Evolutionary conservation across 2,329 filamentous ascomycete species (phyloP), one percentile per base, ranked within the genome.

Genomic region (Trichoderma pleuroti): DNA sequence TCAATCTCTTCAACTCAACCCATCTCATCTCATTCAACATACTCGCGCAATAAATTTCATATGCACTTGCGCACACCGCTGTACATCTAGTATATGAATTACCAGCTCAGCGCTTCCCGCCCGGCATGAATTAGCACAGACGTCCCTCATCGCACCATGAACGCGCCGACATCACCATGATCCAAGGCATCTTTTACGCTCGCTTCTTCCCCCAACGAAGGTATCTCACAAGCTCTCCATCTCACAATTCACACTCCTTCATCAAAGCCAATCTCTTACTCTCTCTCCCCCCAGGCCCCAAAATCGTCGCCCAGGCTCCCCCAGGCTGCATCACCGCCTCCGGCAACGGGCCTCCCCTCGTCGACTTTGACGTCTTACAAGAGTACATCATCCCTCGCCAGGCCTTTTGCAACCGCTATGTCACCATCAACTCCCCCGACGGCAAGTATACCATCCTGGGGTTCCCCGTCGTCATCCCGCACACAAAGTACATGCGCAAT

Each of bases 381-480:
- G 91, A 95, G 79, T 98, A 97, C 83, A 91, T 99, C 77, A 97
- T 99, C 77, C 96, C 96, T 21, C 92, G 93, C 68, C 93, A 97
- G 81, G 92, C 95, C 76, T 96, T 99, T 78, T 97, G 95, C 86
- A 97, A 97, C 80, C 93, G 94, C 74, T 91, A 94, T 72, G 87
- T 98, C 72, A 92, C 92, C 32, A 91, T 97, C 70, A 91, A 91
- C 80, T 91, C 93, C 59, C 88, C 89, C 0, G 87, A 89, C 69
- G 85, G 85, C 75, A 88, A 88, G 74, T 92, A 94, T 80, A 90
- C 91, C 71, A 89, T 99, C 69, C 86, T 99, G 39, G 93, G 94
- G 18, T 93, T 94, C 76, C 96, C 96, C 0, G 91, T 98, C 67
- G 95, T 93, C 78, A 93, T 98, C 78, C 89, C 91, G 65, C 88